A percentile compares a stretch with the other conserved stretches of the same genome.
Conservation (phyloP, 2,329 filamentous ascomycete species). For the Daldinia sp. region DNA sequence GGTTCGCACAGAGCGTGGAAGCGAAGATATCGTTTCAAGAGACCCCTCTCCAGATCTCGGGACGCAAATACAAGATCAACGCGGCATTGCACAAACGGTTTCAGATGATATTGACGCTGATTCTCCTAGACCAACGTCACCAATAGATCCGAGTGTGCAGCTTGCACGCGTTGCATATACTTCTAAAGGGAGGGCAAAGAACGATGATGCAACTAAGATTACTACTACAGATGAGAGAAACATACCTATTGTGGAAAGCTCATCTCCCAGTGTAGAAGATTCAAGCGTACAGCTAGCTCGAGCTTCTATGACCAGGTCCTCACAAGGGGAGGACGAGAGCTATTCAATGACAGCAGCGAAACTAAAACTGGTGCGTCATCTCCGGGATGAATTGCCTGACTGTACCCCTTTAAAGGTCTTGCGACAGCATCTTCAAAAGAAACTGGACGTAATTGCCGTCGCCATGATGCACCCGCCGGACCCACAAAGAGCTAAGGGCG, state of each 20-base stretch:
- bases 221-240: conserved; percentile 27
- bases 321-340: conserved; percentile 48
- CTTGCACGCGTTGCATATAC: conserved; percentile 47
- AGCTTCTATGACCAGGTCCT: conserved; percentile 43
- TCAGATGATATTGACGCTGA: conserved; percentile 25
- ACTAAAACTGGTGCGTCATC: conserved; percentile 59
- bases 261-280: conserved; percentile 40
- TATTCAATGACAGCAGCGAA: conserved; percentile 56
- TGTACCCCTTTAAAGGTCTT: conserved; percentile 65
- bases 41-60: conserved; percentile 28
- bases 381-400: conserved; percentile 65
- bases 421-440: conserved; percentile 62
- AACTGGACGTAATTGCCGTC: conserved; percentile 67
- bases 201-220: conserved; percentile 28
- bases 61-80: conserved; percentile 22
- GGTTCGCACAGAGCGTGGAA: conserved; percentile 11
- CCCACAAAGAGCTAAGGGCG: conserved; percentile 67
- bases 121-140: conserved; percentile 25
- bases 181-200: conserved; percentile 32
- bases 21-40: conserved; percentile 9
- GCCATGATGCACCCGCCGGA: conserved; percentile 63
- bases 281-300: conserved; percentile 47
- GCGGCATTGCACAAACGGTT: conserved; percentile 12
- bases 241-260: conserved; percentile 26
- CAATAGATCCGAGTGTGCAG: conserved; percentile 44